Base-by-base conservation (phyloP, 352 stramenopile species). In the Phytophthora fragariaefolia region DNA sequence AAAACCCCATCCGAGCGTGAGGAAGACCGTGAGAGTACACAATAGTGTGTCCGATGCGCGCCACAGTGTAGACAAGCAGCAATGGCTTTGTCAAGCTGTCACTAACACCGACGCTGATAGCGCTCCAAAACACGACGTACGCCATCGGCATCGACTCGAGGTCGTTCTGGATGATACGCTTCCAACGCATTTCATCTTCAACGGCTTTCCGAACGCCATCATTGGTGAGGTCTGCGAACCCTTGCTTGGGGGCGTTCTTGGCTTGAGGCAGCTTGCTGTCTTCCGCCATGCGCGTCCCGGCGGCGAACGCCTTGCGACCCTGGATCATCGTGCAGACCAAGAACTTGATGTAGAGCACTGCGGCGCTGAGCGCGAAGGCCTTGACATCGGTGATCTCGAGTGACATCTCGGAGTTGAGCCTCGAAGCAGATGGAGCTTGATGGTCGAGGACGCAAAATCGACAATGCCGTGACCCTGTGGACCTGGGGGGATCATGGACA, bases 331-430 rank as follows among this genome's bases (percentile, higher is more conserved):
- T 77, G n/a, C 77, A 80, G 17, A 49, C 69, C 38, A 89, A 38
- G 64, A 86, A 87, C 76, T 90, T 90, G 52, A 84, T 51, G 71
- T 89, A 90, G 13, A 90, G 69, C 52, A 90, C 49, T 8, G 66
- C 69, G 3, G 73, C 76, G 73, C 77, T 85, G 13, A 79, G 40
- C 7, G 77, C 79, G 51, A 82, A 74, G 38, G 73, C 57, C 40
- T 78, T 76, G 32, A 73, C 58, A 28, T 79, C 70, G 4, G 69
- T 67, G 53, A 67, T 62, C 8, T 53, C 51, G 10, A 24, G n/a
- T 13, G 30, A n/a, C 58, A 73, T 70, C 17, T 36, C 43, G 47
- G 48, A 23, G 24, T 3, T 42, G 13, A 24, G n/a, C 10, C 60
- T 6, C 10, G 49, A 42, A 58, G 45, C 47, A 71, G 51, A 36